Percentiles rank a stretch among this genome's conserved stretches.
Conservation (phyloP, 805 yeast species). For the Candida peoriensis region DNA sequence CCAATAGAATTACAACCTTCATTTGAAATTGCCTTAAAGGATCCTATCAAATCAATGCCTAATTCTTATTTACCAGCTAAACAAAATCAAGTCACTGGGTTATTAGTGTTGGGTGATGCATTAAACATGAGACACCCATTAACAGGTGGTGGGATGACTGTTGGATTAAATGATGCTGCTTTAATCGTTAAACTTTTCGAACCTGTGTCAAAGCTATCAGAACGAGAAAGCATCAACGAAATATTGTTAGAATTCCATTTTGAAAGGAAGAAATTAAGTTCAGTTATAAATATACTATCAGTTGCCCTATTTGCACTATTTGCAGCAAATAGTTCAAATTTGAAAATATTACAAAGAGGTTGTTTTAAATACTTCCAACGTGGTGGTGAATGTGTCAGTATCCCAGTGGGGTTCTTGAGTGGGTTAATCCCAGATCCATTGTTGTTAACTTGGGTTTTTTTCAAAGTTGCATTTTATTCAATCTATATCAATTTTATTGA, state of each 20-base stretch:
- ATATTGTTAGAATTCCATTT: constrained; percentile 65
- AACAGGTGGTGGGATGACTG: constrained; percentile 99
- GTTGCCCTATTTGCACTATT: constrained; percentile 86
- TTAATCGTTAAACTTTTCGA: constrained; percentile 59
- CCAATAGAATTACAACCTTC: constrained; percentile 66
- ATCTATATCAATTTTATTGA: constrained; percentile 62
- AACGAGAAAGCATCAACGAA: constrained; percentile 51
- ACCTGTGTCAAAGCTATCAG: constrained; percentile 46
- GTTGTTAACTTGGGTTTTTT: constrained; percentile 77
- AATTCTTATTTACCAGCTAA: constrained; percentile 84
- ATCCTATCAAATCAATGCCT: constrained; percentile 81
- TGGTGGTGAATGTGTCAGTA: constrained; percentile 76
- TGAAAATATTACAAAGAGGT: constrained; percentile 73
- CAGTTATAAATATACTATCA: constrained; percentile 85
- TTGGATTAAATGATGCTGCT: constrained; percentile 83
- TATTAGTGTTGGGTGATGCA: constrained; percentile 86
- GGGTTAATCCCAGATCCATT: constrained; percentile 78
- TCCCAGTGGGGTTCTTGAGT: constrained; percentile 79
- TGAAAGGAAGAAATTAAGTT: constrained; percentile 71
- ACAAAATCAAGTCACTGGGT: constrained; percentile 65
- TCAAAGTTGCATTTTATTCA: constrained; percentile 83
- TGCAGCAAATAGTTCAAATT: constrained; percentile 72
- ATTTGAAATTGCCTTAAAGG: constrained; percentile 57
- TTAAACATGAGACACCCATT: constrained; percentile 97
- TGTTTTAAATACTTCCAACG: constrained; percentile 81